phyloP scores from a whole-genome alignment of 2,329 filamentous ascomycete species.

The Xylariaceae sp. region DNA sequence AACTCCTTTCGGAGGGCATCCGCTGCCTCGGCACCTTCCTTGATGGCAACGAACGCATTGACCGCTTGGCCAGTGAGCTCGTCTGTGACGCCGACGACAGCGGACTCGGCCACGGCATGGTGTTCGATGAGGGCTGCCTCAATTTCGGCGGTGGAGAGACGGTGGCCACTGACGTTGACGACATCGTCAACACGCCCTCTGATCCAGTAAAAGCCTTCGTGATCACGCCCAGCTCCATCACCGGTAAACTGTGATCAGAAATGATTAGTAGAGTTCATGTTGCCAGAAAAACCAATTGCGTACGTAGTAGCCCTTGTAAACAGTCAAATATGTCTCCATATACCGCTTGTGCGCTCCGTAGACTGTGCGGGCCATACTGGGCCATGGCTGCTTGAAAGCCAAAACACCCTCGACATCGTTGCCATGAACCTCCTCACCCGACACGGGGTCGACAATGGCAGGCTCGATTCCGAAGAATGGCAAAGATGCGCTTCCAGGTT shows the following conservation, averaged over 20 bases:
- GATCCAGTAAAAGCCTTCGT: constrained; percentile 99
- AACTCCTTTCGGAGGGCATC: constrained; percentile 91
- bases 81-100: constrained; percentile 88
- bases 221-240: constrained; percentile 91
- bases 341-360: constrained; percentile 98
- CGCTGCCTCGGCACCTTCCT: constrained; percentile 71
- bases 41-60: constrained; percentile 92
- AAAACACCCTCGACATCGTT: constrained; percentile 97
- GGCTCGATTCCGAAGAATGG: constrained; percentile 99
- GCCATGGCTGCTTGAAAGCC: constrained; percentile 97
- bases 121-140: constrained; percentile 96
- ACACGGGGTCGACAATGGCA: constrained; percentile 93
- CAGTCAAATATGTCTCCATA: constrained; percentile 97
- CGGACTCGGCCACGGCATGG: constrained; percentile 82
- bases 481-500: constrained; percentile 90
- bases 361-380: constrained; percentile 96
- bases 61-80: constrained; percentile 96
- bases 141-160: constrained; percentile 94
- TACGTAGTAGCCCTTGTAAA: constrained; percentile 97
- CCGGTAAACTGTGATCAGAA: constrained; percentile 65
- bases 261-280: constrained; percentile 15
- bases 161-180: constrained; percentile 95
- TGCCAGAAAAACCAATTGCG: constrained; percentile 37
- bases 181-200: constrained; percentile 97
- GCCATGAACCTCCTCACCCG: constrained; percentile 85